phyloP scores from a whole-genome alignment of 495 filamentous ascomycete species.

The Penicillium diatomitis region DNA sequence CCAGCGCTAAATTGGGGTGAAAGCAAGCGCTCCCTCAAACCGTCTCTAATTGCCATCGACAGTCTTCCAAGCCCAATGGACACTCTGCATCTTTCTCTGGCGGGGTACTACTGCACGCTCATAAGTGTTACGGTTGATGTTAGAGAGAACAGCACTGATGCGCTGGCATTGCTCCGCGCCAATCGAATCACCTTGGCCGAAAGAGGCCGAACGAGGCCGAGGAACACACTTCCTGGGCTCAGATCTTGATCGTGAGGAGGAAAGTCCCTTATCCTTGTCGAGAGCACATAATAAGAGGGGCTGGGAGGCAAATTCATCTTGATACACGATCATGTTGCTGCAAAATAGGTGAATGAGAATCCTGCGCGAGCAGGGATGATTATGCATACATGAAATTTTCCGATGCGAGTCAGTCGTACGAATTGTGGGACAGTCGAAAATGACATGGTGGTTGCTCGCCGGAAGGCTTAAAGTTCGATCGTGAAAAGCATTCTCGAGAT shows the following conservation, averaged over 20 bases:
- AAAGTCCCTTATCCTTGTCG: slow-evolving; percentile 3
- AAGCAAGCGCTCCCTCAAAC: not conserved
- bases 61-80: not conserved
- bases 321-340: not conserved
- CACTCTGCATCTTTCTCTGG: not conserved
- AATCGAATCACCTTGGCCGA: slow-evolving; percentile 40
- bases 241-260: slow-evolving; percentile 5
- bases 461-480: too few relatives aligned
- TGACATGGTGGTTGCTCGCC: too few relatives aligned
- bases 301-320: not conserved
- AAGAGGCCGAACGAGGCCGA: slow-evolving; percentile 33
- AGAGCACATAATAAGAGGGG: not conserved
- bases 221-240: slow-evolving; percentile 4
- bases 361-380: not conserved
- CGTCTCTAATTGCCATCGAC: slow-evolving; percentile 1
- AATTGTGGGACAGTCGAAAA: too few relatives aligned
- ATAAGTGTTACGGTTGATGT: too few relatives aligned
- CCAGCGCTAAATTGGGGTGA: too few relatives aligned
- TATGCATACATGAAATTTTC: slow-evolving; percentile 1
- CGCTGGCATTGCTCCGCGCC: slow-evolving; percentile 83
- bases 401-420: too few relatives aligned
- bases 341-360: not conserved
- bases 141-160: slow-evolving; percentile 50
- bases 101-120: slow-evolving; percentile 6
- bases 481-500: too few relatives aligned